phyloP scores from a whole-genome alignment of 2,329 filamentous ascomycete species.

The Atkinsonella texensis region DNA sequence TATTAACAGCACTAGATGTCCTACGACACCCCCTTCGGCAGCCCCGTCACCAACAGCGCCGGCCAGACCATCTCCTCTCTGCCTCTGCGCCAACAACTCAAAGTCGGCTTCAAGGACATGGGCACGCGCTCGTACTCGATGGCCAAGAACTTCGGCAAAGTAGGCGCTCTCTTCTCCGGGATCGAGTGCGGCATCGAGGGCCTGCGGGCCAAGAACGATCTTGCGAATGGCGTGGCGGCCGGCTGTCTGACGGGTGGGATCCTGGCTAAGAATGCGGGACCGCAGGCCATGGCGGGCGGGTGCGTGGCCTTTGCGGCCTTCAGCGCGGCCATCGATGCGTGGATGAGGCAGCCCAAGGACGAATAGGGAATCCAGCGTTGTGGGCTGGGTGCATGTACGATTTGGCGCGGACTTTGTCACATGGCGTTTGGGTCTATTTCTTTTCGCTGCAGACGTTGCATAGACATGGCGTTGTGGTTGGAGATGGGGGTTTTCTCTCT shows the following conservation, averaged over 20 bases:
- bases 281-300: conserved; percentile 75
- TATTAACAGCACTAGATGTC: conserved; percentile 56
- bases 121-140: conserved; percentile 68
- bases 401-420: neutral
- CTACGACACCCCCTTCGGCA: conserved; percentile 84
- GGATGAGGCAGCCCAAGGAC: conserved; percentile 68
- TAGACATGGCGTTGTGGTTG: neutral
- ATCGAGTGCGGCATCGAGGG: conserved; percentile 96
- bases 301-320: conserved; percentile 93
- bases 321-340: conserved; percentile 80
- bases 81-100: conserved; percentile 73
- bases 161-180: conserved; percentile 81
- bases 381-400: neutral
- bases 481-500: neutral
- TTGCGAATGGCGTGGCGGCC: conserved; percentile 74
- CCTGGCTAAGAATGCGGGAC: conserved; percentile 74
- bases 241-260: conserved; percentile 89
- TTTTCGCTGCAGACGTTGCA: neutral
- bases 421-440: neutral
- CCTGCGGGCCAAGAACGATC: conserved; percentile 82
- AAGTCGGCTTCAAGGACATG: conserved; percentile 88
- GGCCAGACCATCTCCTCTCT: conserved; percentile 41
- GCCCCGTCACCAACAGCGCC: conserved; percentile 25
- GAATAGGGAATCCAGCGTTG: conserved; percentile 23
- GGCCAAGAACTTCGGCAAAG: conserved; percentile 90